Evolutionary conservation across 108 stramenopile genomes (phyloP), one percentile per base, ranked within the genome.

Genomic region (Schizochytrium sp.): DNA sequence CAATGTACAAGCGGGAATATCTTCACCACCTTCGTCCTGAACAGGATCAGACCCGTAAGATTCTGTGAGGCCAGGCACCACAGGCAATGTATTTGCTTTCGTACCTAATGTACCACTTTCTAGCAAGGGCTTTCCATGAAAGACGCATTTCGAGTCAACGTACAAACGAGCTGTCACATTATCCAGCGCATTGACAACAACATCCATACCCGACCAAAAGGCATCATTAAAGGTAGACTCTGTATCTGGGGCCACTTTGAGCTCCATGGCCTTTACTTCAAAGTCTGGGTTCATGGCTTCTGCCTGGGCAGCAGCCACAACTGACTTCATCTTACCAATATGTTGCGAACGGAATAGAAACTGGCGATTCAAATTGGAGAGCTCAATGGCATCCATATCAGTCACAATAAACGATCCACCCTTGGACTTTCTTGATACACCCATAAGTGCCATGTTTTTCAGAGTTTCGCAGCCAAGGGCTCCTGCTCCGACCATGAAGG

Each of bases 1-100:
- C 42, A 95, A 64, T 44, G 94, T 95, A 91, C 94, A 95, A 55
- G 94, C 89, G 3, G 94, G 93, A 53, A 95, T 90, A 38, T 90
- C 92, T 38, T 61, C 88, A 57, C 90, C 93, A 46, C 92, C 93
- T 8, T 72, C 92, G 72, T 90, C 90, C 50, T 89, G 55, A 19
- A 49, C 88, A 4, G 38, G 13, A 13, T 83, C 76, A 56, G 76
- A 83, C 53, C 89, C 64, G 89, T 94, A 94, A 41, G 72, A 88
- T 87, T 93, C 93, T 4, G 91, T 92, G 38, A 61, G 56, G 28
- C 55, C 49, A 8, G 94, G 94, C n/a, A 94, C 73, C 28, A 92
- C 87, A 13, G 89, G 46, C 90, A 93, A 91, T 15, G 93, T 93
- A 61, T 91, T 92, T 42, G 91, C 94, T 58, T 92, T 90, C 42